phyloP scores from a whole-genome alignment of 495 filamentous ascomycete genomes.

The Hypoxylon trugodes region DNA sequence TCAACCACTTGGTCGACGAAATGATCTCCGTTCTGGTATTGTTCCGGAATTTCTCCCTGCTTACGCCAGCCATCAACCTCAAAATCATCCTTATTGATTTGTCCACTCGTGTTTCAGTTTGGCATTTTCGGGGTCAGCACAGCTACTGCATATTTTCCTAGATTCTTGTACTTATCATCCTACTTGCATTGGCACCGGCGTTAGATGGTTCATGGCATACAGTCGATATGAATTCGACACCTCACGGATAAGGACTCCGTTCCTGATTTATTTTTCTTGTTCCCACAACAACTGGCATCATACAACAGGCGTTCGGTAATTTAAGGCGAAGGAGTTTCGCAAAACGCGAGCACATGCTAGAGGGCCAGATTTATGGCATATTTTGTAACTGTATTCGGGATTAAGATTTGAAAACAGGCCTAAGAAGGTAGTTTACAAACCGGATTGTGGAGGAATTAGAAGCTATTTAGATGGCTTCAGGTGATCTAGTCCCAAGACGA shows the following conservation, averaged over 20 bases:
- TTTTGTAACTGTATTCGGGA: background rate
- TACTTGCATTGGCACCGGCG: conserved; percentile 44
- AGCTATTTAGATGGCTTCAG: too few species aligned
- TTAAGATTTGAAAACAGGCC: background rate
- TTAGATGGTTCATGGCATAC: conserved; percentile 40
- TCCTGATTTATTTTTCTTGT: conserved; percentile 15
- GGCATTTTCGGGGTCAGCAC: conserved; percentile 20
- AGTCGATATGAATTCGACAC: conserved; percentile 41
- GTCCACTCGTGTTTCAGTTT: background rate
- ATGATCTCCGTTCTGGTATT: conserved; percentile 80
- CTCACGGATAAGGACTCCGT: conserved; percentile 36
- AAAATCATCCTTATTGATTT: conserved; percentile 33
- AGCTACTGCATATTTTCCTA: conserved; percentile 21
- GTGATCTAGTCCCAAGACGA: conserved; percentile 1
- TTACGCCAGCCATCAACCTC: conserved; percentile 34
- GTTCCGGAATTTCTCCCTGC: conserved; percentile 71
- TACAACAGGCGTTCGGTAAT: conserved; percentile 43
- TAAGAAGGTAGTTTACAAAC: background rate
- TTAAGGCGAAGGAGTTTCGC: background rate
- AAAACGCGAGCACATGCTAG: conserved; percentile 11
- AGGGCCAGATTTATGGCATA: background rate
- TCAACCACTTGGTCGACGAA: conserved; percentile 82
- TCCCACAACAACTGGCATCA: conserved; percentile 31
- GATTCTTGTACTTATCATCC: conserved; percentile 14
- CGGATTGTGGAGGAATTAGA: too few species aligned